These are phyloP conservation scores for Paecilomyces dactylethromorphus DNA, from an alignment of 2,329 filamentous ascomycete genomes.

Conservation along the genomic window DNA sequence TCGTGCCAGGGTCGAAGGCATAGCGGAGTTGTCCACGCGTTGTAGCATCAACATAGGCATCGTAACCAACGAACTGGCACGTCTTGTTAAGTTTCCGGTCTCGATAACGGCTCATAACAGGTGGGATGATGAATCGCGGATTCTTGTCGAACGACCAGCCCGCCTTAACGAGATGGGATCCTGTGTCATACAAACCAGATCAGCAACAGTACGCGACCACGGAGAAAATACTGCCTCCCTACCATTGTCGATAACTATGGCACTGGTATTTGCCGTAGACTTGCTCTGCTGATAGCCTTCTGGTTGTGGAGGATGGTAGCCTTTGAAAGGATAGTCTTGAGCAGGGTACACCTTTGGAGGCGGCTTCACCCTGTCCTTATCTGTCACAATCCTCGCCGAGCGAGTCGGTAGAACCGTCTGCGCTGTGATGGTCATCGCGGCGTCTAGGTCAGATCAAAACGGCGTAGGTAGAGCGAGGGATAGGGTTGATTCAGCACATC, in stretches of 20 bases:
- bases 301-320: slow-evolving; percentile 50
- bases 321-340: slow-evolving; percentile 56
- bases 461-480: not conserved
- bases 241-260: slow-evolving; percentile 99
- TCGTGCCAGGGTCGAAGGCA: slow-evolving; percentile 83
- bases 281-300: slow-evolving; percentile 68
- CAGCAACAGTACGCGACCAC: not conserved
- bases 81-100: slow-evolving; percentile 90
- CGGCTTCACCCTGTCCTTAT: slow-evolving; percentile 47
- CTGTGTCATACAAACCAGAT: slow-evolving; percentile 40
- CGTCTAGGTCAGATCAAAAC: slow-evolving; percentile 4
- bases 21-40: slow-evolving; percentile 84
- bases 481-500: slow-evolving; percentile 13
- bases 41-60: slow-evolving; percentile 92
- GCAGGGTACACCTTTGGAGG: slow-evolving; percentile 48
- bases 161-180: slow-evolving; percentile 80
- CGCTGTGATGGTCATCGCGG: slow-evolving; percentile 39
- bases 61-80: slow-evolving; percentile 84
- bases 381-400: slow-evolving; percentile 33
- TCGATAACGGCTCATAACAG: slow-evolving; percentile 90
- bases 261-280: slow-evolving; percentile 53
- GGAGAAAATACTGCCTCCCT: slow-evolving; percentile 15
- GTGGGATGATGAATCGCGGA: slow-evolving; percentile 75
- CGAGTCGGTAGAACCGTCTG: slow-evolving; percentile 31
- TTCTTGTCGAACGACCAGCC: slow-evolving; percentile 89